Evolutionary conservation across 2,329 filamentous ascomycete species (phyloP).

Genomic region (Ophiostoma sp.): DNA sequence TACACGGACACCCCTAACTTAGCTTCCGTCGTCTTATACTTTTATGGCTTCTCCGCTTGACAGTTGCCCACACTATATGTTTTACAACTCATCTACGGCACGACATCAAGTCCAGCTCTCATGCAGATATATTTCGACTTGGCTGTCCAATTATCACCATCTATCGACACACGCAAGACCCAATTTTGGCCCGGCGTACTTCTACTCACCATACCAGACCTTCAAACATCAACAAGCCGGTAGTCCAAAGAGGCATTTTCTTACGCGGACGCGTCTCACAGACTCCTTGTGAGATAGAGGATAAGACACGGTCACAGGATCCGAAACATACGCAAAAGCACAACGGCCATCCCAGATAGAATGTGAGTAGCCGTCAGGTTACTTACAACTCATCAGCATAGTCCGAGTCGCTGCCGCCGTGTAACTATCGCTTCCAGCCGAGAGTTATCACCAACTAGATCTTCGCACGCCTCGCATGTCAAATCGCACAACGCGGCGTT

Average conservation of each 20-base stretch:
- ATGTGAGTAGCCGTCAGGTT: background rate
- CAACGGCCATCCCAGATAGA: background rate
- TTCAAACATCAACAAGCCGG: background rate
- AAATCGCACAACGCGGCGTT: constrained; percentile 18
- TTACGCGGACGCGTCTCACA: background rate
- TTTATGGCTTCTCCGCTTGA: too few relatives aligned
- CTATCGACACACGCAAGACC: too few relatives aligned
- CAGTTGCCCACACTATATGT: background rate
- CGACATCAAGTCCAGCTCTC: too few relatives aligned
- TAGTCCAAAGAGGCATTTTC: constrained; percentile 1
- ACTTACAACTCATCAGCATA: background rate
- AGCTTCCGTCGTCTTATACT: too few relatives aligned
- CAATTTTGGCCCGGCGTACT: too few relatives aligned
- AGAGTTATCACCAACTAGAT: constrained; percentile 20
- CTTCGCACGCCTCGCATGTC: constrained; percentile 18
- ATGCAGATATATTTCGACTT: too few relatives aligned
- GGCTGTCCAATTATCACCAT: too few relatives aligned
- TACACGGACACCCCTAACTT: background rate
- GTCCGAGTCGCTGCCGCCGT: constrained; percentile 13
- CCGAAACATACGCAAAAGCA: background rate
- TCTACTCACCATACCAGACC: too few relatives aligned
- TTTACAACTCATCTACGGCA: background rate
- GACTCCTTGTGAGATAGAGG: background rate
- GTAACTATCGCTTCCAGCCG: constrained; percentile 21
- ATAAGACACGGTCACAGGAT: background rate